Conservation (phyloP, 2,329 filamentous ascomycete species). For the Xylaria arbuscula region DNA sequence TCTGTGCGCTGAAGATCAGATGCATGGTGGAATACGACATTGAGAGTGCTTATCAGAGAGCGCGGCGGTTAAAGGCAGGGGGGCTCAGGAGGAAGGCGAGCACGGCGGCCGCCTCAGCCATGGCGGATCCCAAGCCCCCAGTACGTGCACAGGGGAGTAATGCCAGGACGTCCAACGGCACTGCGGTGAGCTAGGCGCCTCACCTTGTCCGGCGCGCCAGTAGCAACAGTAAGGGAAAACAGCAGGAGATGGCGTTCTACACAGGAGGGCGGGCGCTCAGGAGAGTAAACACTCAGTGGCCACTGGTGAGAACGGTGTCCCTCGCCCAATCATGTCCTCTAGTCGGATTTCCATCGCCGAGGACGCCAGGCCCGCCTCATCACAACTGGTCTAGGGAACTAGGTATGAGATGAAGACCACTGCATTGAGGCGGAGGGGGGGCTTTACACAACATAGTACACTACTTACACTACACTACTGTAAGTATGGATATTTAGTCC, state of each 20-base stretch:
- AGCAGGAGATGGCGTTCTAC: slow-evolving; percentile 1
- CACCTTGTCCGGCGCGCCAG: background rate
- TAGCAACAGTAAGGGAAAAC: background rate
- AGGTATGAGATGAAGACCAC: slow-evolving; percentile 5
- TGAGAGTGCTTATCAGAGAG: slow-evolving; percentile 84
- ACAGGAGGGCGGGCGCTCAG: slow-evolving; percentile 12
- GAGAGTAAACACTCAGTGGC: slow-evolving; percentile 6
- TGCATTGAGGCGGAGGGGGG: background rate
- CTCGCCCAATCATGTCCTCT: background rate
- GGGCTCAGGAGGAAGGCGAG: slow-evolving; percentile 60
- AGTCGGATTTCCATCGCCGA: background rate
- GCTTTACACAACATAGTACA: background rate
- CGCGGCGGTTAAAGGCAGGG: slow-evolving; percentile 70
- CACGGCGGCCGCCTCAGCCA: slow-evolving; percentile 33
- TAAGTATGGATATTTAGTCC: background rate
- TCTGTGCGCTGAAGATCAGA: slow-evolving; percentile 82
- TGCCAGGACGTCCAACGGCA: slow-evolving; percentile 14
- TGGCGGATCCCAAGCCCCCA: slow-evolving; percentile 27
- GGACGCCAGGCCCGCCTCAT: slow-evolving; percentile 4
- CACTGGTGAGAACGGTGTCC: background rate
- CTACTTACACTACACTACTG: background rate
- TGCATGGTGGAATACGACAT: slow-evolving; percentile 90
- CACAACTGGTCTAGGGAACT: background rate
- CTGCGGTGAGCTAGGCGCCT: slow-evolving; percentile 21
- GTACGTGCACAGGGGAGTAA: slow-evolving; percentile 10